phyloP scores from a whole-genome alignment of 2,329 filamentous ascomycete genomes.

The Epichloe sibirici region DNA sequence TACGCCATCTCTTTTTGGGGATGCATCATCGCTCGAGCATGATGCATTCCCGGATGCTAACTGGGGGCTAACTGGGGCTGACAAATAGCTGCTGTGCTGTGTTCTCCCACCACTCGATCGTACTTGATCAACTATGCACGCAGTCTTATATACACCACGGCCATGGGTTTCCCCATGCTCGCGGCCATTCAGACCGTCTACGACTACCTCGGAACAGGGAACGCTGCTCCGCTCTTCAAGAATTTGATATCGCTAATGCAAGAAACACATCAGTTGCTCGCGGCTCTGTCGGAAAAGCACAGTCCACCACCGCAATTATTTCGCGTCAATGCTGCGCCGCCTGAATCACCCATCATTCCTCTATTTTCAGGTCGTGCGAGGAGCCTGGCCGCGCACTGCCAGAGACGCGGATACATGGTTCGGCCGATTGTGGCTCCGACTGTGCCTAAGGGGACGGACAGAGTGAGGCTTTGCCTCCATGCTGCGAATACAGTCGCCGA shows the following conservation, averaged over 20 bases:
- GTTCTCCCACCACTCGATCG: conserved; percentile 42
- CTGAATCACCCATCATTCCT: conserved; percentile 52
- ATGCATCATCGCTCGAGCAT: not conserved
- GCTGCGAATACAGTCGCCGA: conserved; percentile 49
- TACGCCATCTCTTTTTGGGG: too few relatives aligned
- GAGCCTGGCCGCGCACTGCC: conserved; percentile 46
- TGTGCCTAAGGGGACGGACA: conserved; percentile 48
- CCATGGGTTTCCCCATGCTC: conserved; percentile 49
- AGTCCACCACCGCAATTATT: conserved; percentile 17
- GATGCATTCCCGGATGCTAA: not conserved
- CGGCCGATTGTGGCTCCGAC: conserved; percentile 58
- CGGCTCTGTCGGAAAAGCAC: conserved; percentile 18
- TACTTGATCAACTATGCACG: conserved; percentile 68
- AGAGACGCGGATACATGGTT: conserved; percentile 45
- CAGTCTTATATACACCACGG: conserved; percentile 64
- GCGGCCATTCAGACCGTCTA: conserved; percentile 47
- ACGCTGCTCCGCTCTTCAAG: conserved; percentile 25
- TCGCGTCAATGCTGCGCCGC: conserved; percentile 20
- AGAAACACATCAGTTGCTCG: conserved; percentile 34
- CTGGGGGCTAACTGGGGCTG: not conserved
- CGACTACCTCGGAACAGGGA: conserved; percentile 38
- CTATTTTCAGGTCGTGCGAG: conserved; percentile 46
- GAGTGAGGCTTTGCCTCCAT: conserved; percentile 57
- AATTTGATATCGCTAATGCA: conserved; percentile 22
- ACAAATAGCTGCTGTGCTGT: conserved; percentile 41